These are phyloP conservation scores for Saccharomyces hybrid DNA, from an alignment of 1,139 yeast genomes.

Conservation along the genomic window DNA sequence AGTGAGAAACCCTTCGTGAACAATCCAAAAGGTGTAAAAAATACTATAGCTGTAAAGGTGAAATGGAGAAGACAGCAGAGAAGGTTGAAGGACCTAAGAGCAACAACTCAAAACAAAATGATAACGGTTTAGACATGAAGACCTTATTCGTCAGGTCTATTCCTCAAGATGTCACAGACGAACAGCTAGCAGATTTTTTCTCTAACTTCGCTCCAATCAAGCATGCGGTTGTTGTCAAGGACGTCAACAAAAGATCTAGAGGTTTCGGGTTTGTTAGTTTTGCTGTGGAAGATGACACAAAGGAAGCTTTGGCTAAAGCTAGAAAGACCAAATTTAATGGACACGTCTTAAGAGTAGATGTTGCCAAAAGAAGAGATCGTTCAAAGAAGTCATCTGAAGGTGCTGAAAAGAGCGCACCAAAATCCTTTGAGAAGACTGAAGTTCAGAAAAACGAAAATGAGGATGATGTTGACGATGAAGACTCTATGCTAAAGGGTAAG, in stretches of 20 bases:
- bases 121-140: slow-evolving; percentile 37
- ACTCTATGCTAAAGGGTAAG: slow-evolving; percentile 51
- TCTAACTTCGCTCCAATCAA: slow-evolving; percentile 91
- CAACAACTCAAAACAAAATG: slow-evolving; percentile 9
- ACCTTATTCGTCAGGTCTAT: slow-evolving; percentile 78
- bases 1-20: background rate
- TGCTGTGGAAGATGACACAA: slow-evolving; percentile 76
- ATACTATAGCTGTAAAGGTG: background rate
- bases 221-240: slow-evolving; percentile 88
- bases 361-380: slow-evolving; percentile 90
- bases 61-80: background rate
- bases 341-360: slow-evolving; percentile 64
- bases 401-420: slow-evolving; percentile 17
- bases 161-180: slow-evolving; percentile 74
- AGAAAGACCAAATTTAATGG: slow-evolving; percentile 59
- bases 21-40: background rate
- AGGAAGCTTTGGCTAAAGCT: slow-evolving; percentile 61
- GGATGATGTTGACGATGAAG: slow-evolving; percentile 30
- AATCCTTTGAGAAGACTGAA: slow-evolving; percentile 5
- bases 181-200: slow-evolving; percentile 72
- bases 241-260: slow-evolving; percentile 63
- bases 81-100: slow-evolving; percentile 2
- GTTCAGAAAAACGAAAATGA: slow-evolving; percentile 17
- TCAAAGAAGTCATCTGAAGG: slow-evolving; percentile 14
- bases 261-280: slow-evolving; percentile 97